These are phyloP conservation scores for Elsinoe batatas DNA, from an alignment of 2,329 filamentous ascomycete genomes.

Conservation along the genomic window DNA sequence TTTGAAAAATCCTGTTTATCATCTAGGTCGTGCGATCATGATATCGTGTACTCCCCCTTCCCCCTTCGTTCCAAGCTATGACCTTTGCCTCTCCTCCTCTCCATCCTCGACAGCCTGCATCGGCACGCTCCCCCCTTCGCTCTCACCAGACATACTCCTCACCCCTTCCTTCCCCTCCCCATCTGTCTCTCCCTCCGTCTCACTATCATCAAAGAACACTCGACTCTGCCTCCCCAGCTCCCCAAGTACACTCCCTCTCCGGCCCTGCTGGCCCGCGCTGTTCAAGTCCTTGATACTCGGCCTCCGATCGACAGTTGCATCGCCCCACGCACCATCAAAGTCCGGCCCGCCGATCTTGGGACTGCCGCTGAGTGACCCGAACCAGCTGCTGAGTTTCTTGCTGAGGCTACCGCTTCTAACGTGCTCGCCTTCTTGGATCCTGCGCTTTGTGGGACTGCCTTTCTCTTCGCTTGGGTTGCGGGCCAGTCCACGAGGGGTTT, in stretches of 20 bases:
- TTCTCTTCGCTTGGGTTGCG: neutral
- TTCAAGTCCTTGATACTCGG: neutral
- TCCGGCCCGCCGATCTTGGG: slow-evolving; percentile 2
- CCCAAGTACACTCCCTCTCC: slow-evolving; percentile 29
- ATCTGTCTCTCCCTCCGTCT: slow-evolving; percentile 22
- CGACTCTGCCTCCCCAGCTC: slow-evolving; percentile 38
- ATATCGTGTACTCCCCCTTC: neutral
- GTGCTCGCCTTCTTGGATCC: slow-evolving; percentile 2
- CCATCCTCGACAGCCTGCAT: slow-evolving; percentile 1
- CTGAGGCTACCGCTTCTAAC: slow-evolving; percentile 15
- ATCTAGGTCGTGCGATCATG: neutral
- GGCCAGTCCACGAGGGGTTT: neutral
- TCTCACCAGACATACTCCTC: slow-evolving; percentile 1
- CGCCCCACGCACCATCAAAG: neutral
- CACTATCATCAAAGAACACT: slow-evolving; percentile 38
- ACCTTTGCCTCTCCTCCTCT: neutral
- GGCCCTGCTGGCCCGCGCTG: slow-evolving; percentile 13
- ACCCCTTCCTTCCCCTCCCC: slow-evolving; percentile 12
- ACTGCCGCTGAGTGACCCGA: slow-evolving; percentile 5
- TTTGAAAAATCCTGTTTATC: neutral
- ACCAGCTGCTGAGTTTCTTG: slow-evolving; percentile 9
- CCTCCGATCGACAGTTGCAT: neutral
- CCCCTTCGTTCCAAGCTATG: neutral
- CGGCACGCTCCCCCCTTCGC: neutral
- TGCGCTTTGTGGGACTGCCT: neutral